These are phyloP conservation scores for Hanseniaspora guilliermondii DNA, from an alignment of 805 yeast species.

Conservation along the genomic window DNA sequence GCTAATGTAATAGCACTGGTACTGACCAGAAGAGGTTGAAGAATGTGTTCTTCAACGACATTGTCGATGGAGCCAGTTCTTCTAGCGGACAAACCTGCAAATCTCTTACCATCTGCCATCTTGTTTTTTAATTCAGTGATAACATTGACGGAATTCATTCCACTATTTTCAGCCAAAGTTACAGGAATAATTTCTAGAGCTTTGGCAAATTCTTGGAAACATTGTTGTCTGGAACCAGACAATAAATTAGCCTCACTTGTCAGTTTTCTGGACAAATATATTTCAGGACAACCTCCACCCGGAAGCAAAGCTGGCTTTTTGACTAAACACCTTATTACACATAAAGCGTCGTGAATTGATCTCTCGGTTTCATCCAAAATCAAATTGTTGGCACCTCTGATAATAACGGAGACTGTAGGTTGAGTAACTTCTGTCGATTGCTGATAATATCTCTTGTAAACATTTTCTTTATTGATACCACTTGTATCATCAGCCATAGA, in stretches of 20 bases:
- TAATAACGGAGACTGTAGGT: constrained; percentile 72
- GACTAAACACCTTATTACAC: constrained; percentile 84
- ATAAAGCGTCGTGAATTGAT: constrained; percentile 91
- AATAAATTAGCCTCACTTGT: constrained; percentile 57
- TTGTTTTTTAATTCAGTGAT: constrained; percentile 84
- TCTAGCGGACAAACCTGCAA: constrained; percentile 93
- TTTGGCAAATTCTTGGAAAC: constrained; percentile 82
- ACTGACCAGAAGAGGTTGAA: constrained; percentile 91
- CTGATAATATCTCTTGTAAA: constrained; percentile 19
- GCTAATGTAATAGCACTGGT: constrained; percentile 91
- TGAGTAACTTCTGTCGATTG: constrained; percentile 9
- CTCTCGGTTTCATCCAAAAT: constrained; percentile 94
- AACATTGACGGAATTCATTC: constrained; percentile 78
- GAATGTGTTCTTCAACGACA: constrained; percentile 81
- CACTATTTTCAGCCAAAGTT: constrained; percentile 90
- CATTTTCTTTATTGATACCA: background rate
- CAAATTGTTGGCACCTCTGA: constrained; percentile 88
- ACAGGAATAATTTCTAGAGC: constrained; percentile 90
- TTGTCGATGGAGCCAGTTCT: constrained; percentile 78
- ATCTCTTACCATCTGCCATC: constrained; percentile 80
- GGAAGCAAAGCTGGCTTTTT: constrained; percentile 84
- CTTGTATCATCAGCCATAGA: background rate
- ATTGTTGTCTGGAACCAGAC: constrained; percentile 79
- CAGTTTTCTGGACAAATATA: constrained; percentile 69
- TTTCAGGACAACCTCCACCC: constrained; percentile 98